These are phyloP conservation scores for Paxillus involutus DNA, from an alignment of 768 basidiomycete genomes.

Conservation along the genomic window DNA sequence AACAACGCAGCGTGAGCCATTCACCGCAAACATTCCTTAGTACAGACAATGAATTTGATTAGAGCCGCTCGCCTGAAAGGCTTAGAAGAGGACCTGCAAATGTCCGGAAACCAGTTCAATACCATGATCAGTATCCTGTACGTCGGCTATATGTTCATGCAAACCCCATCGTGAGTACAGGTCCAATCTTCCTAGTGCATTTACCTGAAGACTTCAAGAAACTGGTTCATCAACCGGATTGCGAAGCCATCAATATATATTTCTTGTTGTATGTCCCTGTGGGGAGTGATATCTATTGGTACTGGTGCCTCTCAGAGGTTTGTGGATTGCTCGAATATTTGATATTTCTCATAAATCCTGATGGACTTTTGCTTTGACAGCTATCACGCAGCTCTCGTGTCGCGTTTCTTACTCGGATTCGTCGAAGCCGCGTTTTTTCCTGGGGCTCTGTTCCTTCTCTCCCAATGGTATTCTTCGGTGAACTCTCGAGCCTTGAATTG, in stretches of 20 bases:
- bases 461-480: slow-evolving; percentile 48
- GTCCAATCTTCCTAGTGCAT: not conserved
- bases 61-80: slow-evolving; percentile 73
- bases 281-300: slow-evolving; percentile 61
- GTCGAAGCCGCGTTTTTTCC: slow-evolving; percentile 71
- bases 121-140: slow-evolving; percentile 68
- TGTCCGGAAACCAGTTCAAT: slow-evolving; percentile 61
- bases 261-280: slow-evolving; percentile 63
- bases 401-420: slow-evolving; percentile 77
- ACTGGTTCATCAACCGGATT: slow-evolving; percentile 65
- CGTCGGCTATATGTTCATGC: slow-evolving; percentile 72
- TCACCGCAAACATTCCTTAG: not conserved
- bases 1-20: slow-evolving; percentile 59
- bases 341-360: slow-evolving; percentile 4
- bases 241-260: slow-evolving; percentile 67
- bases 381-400: slow-evolving; percentile 60
- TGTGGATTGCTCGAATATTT: not conserved
- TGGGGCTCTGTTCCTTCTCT: slow-evolving; percentile 63
- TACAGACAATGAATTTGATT: not conserved
- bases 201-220: slow-evolving; percentile 38
- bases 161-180: slow-evolving; percentile 63
- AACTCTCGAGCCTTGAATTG: not conserved
- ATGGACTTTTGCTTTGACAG: slow-evolving; percentile 26
- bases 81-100: slow-evolving; percentile 62
- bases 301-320: slow-evolving; percentile 45